Evolutionary conservation across 2,329 filamentous ascomycete species (phyloP).

Genomic region (Colletotrichum kahawae): DNA sequence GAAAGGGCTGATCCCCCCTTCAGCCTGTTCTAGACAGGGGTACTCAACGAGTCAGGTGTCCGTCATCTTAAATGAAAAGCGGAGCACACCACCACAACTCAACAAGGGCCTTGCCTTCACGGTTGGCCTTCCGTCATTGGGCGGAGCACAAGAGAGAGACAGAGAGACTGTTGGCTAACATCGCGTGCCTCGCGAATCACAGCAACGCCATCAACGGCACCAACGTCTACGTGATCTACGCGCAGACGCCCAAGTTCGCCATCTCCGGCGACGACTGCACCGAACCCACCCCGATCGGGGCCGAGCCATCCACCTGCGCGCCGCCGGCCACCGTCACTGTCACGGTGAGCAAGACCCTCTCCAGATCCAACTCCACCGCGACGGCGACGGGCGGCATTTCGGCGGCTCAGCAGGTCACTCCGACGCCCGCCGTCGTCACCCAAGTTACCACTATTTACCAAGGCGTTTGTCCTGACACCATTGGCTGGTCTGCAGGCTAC

Average conservation of each 20-base stretch:
- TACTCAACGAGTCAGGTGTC: neutral
- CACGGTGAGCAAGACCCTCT: conserved; percentile 22
- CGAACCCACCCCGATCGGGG: conserved; percentile 23
- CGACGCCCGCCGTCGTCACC: conserved; percentile 1
- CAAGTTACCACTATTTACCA: conserved; percentile 2
- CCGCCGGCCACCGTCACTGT: conserved; percentile 29
- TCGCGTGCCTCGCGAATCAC: neutral
- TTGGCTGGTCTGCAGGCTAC: conserved; percentile 20
- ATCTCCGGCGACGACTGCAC: conserved; percentile 34
- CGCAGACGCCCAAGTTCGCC: conserved; percentile 44
- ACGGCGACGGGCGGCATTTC: conserved; percentile 16
- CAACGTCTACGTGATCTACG: conserved; percentile 48
- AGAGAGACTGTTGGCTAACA: neutral
- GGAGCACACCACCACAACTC: neutral
- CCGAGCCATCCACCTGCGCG: conserved; percentile 28
- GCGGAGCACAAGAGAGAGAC: neutral
- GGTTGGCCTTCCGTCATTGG: neutral
- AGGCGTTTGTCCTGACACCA: conserved; percentile 19
- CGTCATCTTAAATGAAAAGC: neutral
- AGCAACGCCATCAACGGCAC: conserved; percentile 49
- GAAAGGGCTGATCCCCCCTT: neutral
- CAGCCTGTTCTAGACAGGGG: neutral
- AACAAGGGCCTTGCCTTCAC: neutral
- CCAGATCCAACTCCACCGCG: conserved; percentile 17
- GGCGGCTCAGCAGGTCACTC: conserved; percentile 8